Conservation (phyloP, 2,329 filamentous ascomycete species). For the Fusarium liriodendri region DNA sequence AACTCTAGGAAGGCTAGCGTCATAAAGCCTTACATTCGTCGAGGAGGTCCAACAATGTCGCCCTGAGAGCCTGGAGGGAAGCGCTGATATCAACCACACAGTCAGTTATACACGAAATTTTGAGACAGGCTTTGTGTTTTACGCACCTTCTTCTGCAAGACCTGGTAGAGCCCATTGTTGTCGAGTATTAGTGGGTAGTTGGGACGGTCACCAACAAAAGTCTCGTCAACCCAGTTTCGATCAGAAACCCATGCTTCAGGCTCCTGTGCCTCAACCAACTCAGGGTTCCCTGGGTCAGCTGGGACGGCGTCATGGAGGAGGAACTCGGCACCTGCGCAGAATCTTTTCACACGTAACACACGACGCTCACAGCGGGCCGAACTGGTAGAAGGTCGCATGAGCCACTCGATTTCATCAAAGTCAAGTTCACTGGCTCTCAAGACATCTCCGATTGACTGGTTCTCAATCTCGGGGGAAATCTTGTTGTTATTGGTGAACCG, state of each 20-base stretch:
- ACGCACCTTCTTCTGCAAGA: constrained; percentile 1
- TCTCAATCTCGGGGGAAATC: not conserved
- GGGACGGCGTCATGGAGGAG: not conserved
- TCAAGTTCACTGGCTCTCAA: not conserved
- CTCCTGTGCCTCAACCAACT: not conserved
- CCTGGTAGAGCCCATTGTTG: not conserved
- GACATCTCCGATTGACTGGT: too few species aligned
- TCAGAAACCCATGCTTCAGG: constrained; percentile 14
- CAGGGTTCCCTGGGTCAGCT: not conserved
- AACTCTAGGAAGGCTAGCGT: not conserved
- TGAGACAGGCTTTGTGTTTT: too few species aligned
- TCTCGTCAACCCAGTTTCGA: not conserved
- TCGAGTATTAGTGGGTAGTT: not conserved
- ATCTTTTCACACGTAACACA: not conserved
- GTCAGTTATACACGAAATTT: not conserved
- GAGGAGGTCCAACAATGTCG: not conserved
- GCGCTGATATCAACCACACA: not conserved
- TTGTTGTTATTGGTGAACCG: not conserved
- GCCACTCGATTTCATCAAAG: not conserved
- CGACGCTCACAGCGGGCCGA: not conserved
- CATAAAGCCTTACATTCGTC: constrained; percentile 2
- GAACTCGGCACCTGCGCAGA: not conserved
- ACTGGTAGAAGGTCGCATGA: not conserved
- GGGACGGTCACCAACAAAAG: too few species aligned
- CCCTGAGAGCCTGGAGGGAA: not conserved